Base-by-base conservation (phyloP, 2,329 filamentous ascomycete genomes). In the Thielaviopsis punctulata region DNA sequence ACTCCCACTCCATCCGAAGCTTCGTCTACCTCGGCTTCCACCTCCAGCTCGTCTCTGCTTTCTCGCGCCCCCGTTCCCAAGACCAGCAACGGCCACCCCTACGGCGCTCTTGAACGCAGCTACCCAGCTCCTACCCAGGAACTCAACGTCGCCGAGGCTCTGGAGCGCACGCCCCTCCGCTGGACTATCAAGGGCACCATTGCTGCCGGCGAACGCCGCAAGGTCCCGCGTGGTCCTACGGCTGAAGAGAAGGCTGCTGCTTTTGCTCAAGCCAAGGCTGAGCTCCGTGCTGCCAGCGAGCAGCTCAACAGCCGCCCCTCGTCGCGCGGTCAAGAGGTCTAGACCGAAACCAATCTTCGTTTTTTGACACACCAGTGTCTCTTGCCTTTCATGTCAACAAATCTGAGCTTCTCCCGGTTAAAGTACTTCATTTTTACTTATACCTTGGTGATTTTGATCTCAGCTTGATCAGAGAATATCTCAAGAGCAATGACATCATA, bases 201-300 rank as follows among this genome's bases (percentile, higher is more conserved):
- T 19, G 60, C 61, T 23, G 60, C 56, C 54, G 63, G 61, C 55
- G 58, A 56, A 54, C 56, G 57, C 44, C 58, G 60, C 47, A 47
- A 55, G 15, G 33, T 54, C 15, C 51, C 45, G 18, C 58, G 49
- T 22, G 59, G 58, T 12, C 53, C 64, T 18, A 56, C 62, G 36
- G 60, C 63, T 54, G 66, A 67, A 45, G 61, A 62, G 54, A 63
- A 65, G 39, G 62, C 62, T 15, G 62, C 61, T 54, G 66, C 69
- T 45, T 65, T 76, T 39, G 70, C 72, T 50, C 65, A 66, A 33
- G 66, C 66, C 24, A 77, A 77, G 66, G 63, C 60, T 55, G 65
- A 72, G 30, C 63, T 77, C 15, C 65, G 71, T 15, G 64, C 65
- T 46, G 64, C 64, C 27, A 64, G 65, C 51, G 60, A 59, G 23